These are phyloP conservation scores for Nelumbo lutea DNA, from an alignment of 164 flowering plant species.

Conservation along the genomic window DNA sequence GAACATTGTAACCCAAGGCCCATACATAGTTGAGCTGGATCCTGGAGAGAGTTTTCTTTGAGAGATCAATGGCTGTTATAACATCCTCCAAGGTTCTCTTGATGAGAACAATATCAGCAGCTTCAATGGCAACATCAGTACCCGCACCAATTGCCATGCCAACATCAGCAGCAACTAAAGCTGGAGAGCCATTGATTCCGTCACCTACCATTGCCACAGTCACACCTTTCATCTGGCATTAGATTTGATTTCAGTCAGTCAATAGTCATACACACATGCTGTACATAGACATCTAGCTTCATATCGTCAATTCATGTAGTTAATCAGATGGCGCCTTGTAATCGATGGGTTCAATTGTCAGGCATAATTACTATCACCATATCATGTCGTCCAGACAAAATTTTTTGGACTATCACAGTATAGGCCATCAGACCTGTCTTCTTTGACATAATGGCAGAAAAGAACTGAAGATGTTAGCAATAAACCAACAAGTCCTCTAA, in stretches of 20 bases:
- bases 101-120: conserved; percentile 87
- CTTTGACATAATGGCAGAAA: too few relatives aligned
- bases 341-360: too few relatives aligned
- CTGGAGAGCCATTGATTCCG: conserved; percentile 93
- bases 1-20: conserved; percentile 94
- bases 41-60: conserved; percentile 69
- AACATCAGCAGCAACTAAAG: conserved; percentile 87
- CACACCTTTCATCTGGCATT: conserved; percentile 53
- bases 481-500: too few relatives aligned
- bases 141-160: conserved; percentile 99
- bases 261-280: background rate
- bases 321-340: too few relatives aligned
- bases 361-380: too few relatives aligned
- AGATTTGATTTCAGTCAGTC: background rate
- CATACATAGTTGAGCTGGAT: conserved; percentile 82
- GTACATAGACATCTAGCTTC: background rate
- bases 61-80: conserved; percentile 84
- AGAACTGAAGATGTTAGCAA: too few relatives aligned
- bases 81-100: conserved; percentile 91
- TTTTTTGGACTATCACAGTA: too few relatives aligned
- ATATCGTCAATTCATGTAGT: background rate
- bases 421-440: too few relatives aligned
- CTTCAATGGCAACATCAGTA: conserved; percentile 89
- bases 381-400: too few relatives aligned
- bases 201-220: conserved; percentile 96